These are phyloP conservation scores for Thermochaetoides thermophila DNA, from an alignment of 495 filamentous ascomycete species.

Conservation along the genomic window DNA sequence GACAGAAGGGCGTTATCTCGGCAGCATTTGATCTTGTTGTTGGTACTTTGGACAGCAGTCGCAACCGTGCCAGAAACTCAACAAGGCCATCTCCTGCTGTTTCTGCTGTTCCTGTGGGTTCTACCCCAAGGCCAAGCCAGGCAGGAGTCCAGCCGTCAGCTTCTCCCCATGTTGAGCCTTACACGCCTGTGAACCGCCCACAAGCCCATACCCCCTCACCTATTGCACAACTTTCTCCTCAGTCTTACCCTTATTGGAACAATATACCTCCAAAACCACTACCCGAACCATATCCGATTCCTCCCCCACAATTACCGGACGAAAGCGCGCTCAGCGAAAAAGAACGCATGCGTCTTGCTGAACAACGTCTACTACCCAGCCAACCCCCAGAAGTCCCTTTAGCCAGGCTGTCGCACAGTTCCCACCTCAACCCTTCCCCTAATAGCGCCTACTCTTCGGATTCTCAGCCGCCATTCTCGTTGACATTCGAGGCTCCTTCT, in stretches of 20 bases:
- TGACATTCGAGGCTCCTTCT: constrained; percentile 12
- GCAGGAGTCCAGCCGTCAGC: too few relatives aligned
- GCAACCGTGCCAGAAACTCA: constrained; percentile 38
- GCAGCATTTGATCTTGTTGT: constrained; percentile 73
- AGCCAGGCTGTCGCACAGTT: constrained; percentile 32
- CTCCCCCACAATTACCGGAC: constrained; percentile 36
- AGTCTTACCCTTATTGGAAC: constrained; percentile 15
- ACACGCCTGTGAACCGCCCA: constrained; percentile 7
- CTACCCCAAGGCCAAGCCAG: too few relatives aligned
- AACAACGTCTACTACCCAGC: constrained; percentile 56
- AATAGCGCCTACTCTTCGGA: too few relatives aligned
- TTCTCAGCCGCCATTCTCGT: too few relatives aligned
- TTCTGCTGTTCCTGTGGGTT: too few relatives aligned
- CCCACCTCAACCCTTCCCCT: constrained; percentile 8
- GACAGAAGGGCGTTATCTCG: constrained; percentile 77
- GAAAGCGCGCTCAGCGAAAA: constrained; percentile 53
- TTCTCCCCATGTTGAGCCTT: constrained; percentile 6
- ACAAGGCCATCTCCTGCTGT: constrained; percentile 14
- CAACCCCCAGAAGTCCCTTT: constrained; percentile 36
- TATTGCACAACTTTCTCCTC: constrained; percentile 4
- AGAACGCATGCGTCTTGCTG: constrained; percentile 48
- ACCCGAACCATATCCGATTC: constrained; percentile 27
- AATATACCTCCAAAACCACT: constrained; percentile 6
- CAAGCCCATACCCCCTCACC: constrained; percentile 15
- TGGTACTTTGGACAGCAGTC: constrained; percentile 69